phyloP scores from a whole-genome alignment of 179 eudicot genomes.

The Silene coronaria region DNA sequence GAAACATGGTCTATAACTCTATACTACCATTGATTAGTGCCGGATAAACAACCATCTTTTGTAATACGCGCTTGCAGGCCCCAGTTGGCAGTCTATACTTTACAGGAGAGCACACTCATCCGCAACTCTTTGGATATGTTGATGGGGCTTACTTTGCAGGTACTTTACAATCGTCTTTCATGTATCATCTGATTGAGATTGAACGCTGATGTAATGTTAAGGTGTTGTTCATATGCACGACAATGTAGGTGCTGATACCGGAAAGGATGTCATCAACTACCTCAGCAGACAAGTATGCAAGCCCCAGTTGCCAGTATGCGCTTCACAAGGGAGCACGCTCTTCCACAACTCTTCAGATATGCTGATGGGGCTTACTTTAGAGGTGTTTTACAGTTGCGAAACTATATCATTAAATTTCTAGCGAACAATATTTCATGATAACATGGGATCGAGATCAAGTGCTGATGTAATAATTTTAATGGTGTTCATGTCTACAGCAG shows the following conservation, averaged over 20 bases:
- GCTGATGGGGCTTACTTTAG: constrained; percentile 25
- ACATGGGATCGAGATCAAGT: too few species aligned
- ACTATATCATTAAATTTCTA: too few species aligned
- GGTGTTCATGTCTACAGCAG: neutral
- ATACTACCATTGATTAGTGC: too few species aligned
- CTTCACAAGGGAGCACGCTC: constrained; percentile 29
- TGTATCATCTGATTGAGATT: too few species aligned
- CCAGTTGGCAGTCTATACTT: constrained; percentile 23
- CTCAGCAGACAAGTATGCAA: neutral
- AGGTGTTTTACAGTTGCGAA: constrained; percentile 8
- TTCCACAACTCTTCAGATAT: constrained; percentile 19
- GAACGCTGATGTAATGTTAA: too few species aligned
- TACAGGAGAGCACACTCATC: constrained; percentile 30
- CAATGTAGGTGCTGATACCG: too few species aligned
- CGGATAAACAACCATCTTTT: too few species aligned
- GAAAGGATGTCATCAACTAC: too few species aligned
- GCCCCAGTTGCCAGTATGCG: constrained; percentile 21
- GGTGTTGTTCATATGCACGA: too few species aligned
- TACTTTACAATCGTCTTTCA: too few species aligned
- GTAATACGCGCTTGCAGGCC: constrained; percentile 5
- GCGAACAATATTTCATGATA: too few species aligned
- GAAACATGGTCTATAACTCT: neutral
- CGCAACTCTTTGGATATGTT: constrained; percentile 23
- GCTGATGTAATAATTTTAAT: too few species aligned
- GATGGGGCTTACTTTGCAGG: constrained; percentile 29